phyloP scores from a whole-genome alignment of 768 basidiomycete genomes.

The Suillus alpinus region DNA sequence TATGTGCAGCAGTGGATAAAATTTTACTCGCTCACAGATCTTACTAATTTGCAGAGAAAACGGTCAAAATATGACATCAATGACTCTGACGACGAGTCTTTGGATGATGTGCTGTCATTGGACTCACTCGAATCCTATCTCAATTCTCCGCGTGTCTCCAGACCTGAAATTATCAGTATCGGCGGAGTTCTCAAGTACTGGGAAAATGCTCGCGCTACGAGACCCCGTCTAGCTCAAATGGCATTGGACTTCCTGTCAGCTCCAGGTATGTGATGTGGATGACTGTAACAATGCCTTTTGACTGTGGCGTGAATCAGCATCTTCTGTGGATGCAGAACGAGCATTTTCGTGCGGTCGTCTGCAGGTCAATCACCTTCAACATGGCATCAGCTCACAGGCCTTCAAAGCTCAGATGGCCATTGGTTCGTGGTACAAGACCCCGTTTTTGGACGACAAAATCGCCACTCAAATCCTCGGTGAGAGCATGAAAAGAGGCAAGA shows the following conservation, averaged over 20 bases:
- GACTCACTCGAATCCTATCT: constrained; percentile 1
- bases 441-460: too few relatives aligned
- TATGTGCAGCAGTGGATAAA: too few relatives aligned
- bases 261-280: constrained; percentile 10
- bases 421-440: neutral
- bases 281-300: neutral
- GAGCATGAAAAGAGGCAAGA: too few relatives aligned
- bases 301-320: neutral
- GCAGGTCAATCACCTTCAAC: too few relatives aligned
- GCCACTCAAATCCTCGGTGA: too few relatives aligned
- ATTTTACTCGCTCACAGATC: too few relatives aligned
- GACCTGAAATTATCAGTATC: too few relatives aligned
- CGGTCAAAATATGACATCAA: neutral
- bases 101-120: neutral
- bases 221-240: constrained; percentile 22
- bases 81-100: neutral
- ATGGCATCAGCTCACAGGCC: neutral
- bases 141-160: too few relatives aligned
- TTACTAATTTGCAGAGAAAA: neutral
- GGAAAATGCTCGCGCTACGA: constrained; percentile 2
- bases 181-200: constrained; percentile 16
- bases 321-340: too few relatives aligned
- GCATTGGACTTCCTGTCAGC: constrained; percentile 25
- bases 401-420: neutral
- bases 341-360: too few relatives aligned